Conservation (phyloP, 805 yeast genomes). For the Kodamaea fukazawae region DNA sequence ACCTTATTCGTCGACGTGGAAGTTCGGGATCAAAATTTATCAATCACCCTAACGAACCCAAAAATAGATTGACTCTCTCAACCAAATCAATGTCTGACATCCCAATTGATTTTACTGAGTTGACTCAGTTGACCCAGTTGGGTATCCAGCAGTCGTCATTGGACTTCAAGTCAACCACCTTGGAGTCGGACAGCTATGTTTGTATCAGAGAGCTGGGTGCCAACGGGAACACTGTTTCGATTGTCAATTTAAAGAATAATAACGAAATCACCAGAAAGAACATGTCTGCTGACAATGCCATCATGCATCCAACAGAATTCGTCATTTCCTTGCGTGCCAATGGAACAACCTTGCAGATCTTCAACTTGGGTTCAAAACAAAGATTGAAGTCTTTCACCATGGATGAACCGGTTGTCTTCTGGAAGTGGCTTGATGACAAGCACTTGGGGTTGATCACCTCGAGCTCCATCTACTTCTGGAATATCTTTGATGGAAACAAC, state of each 20-base stretch:
- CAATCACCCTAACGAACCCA: conserved; percentile 1
- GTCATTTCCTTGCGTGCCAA: conserved; percentile 93
- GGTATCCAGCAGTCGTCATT: conserved; percentile 84
- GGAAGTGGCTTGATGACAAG: conserved; percentile 86
- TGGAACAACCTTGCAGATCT: conserved; percentile 93
- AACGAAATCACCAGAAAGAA: conserved; percentile 82
- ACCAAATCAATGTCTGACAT: conserved; percentile 47
- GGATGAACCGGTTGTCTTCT: conserved; percentile 85
- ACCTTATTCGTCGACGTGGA: conserved; percentile 5
- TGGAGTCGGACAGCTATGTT: conserved; percentile 89
- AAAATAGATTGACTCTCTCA: background rate
- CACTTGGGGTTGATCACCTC: conserved; percentile 84
- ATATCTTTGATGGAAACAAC: conserved; percentile 74
- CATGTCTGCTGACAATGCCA: conserved; percentile 97
- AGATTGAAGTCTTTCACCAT: conserved; percentile 84
- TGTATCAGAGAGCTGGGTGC: conserved; percentile 70
- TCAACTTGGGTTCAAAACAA: conserved; percentile 82
- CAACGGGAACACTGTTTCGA: conserved; percentile 84
- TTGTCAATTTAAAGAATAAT: conserved; percentile 77
- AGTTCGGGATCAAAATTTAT: background rate
- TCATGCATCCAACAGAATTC: conserved; percentile 88
- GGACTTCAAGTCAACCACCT: conserved; percentile 90
- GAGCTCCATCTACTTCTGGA: conserved; percentile 72
- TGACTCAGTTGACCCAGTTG: conserved; percentile 79
- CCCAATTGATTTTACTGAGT: conserved; percentile 96